A percentile compares a stretch with the other conserved stretches of the same genome.
phyloP scores from a whole-genome alignment of 345 rosid genomes.

The Trapa bicornis region DNA sequence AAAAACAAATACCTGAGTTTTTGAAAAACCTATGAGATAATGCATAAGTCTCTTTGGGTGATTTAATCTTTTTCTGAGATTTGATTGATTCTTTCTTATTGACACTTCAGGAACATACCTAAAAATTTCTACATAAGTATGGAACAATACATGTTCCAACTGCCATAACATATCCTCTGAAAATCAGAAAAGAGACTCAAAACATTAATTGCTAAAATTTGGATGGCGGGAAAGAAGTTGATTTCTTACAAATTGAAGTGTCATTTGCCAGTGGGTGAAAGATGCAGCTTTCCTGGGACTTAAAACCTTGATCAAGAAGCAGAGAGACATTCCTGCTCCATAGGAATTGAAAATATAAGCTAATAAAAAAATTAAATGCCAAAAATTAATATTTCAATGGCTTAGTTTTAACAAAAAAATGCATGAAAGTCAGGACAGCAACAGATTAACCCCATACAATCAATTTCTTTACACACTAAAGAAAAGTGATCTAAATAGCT shows the following conservation, averaged over 20 bases:
- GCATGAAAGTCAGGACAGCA: neutral
- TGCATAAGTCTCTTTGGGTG: neutral
- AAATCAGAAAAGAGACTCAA: neutral
- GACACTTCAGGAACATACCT: neutral
- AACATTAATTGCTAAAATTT: neutral
- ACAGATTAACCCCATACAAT: neutral
- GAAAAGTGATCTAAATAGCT: neutral
- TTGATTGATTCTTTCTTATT: neutral
- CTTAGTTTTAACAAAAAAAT: neutral
- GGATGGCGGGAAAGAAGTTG: neutral
- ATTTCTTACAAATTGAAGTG: slow-evolving; percentile 56
- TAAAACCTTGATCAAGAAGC: slow-evolving; percentile 65
- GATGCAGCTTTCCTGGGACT: slow-evolving; percentile 47
- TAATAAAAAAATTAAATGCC: neutral
- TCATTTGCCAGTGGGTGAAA: slow-evolving; percentile 88
- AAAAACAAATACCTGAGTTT: neutral
- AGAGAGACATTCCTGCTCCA: slow-evolving; percentile 54
- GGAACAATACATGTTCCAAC: neutral
- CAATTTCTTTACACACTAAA: neutral
- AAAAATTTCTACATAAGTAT: neutral
- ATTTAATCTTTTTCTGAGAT: neutral
- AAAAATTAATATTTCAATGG: neutral
- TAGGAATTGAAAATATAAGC: neutral
- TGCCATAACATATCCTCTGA: neutral
- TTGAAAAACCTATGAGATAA: neutral